These are phyloP conservation scores for Saccharomycopsis babjevae DNA, from an alignment of 805 yeast genomes.

Conservation along the genomic window DNA sequence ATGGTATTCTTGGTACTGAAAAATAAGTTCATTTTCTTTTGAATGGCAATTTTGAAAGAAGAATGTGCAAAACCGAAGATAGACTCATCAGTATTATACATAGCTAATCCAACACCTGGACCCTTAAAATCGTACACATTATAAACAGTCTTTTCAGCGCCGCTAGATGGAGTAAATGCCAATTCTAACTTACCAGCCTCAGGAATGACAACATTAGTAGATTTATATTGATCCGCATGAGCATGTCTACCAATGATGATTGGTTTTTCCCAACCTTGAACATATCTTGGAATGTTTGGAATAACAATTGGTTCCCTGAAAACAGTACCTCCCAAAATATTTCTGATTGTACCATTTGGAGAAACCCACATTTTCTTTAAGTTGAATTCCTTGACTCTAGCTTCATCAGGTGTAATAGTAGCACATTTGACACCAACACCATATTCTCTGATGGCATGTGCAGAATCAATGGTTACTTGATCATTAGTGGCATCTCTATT, in stretches of 20 bases:
- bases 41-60: conserved; percentile 79
- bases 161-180: conserved; percentile 61
- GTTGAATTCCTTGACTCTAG: conserved; percentile 81
- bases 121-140: conserved; percentile 61
- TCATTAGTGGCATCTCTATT: conserved; percentile 84
- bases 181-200: conserved; percentile 72
- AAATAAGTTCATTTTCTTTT: conserved; percentile 68
- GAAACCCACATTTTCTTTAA: conserved; percentile 96
- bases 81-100: conserved; percentile 94
- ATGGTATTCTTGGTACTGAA: conserved; percentile 92
- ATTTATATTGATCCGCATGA: conserved; percentile 93
- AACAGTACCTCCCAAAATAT: conserved; percentile 91
- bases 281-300: conserved; percentile 75
- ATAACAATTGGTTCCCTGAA: conserved; percentile 95
- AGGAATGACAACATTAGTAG: conserved; percentile 75
- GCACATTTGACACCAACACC: conserved; percentile 97
- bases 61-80: conserved; percentile 87
- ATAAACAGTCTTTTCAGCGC: conserved; percentile 42
- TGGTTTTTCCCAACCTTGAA: conserved; percentile 90
- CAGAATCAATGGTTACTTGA: conserved; percentile 81
- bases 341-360: conserved; percentile 95
- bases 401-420: conserved; percentile 97
- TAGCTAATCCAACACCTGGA: conserved; percentile 72
- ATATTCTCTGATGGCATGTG: conserved; percentile 77
- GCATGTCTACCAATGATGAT: conserved; percentile 97